A percentile compares a stretch with the other conserved stretches of the same genome.
Conservation (phyloP, 1,284 basidiomycete species). For the Mixia osmundae region DNA sequence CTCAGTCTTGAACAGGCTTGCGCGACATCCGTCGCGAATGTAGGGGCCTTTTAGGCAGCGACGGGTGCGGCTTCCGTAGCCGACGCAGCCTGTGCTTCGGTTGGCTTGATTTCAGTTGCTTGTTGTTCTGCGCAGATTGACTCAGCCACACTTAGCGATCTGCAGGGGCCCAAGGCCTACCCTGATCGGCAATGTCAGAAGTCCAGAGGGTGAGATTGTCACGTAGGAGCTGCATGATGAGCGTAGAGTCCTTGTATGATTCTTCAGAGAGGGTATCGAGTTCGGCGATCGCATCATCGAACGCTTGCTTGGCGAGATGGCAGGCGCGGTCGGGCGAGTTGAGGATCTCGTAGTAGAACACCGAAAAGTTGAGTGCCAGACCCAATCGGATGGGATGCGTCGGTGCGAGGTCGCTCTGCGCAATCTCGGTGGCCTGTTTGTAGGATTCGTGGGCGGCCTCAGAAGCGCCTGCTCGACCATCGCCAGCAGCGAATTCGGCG, state of each 20-base stretch:
- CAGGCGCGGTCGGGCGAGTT: slow-evolving; percentile 27
- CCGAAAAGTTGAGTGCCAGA: slow-evolving; percentile 28
- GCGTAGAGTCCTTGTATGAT: slow-evolving; percentile 27
- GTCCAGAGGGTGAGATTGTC: slow-evolving; percentile 27
- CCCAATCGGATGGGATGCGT: slow-evolving; percentile 20
- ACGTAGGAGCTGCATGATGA: slow-evolving; percentile 26
- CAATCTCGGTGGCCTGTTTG: slow-evolving; percentile 10
- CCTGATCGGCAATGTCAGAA: slow-evolving; percentile 16
- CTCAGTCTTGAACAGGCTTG: too few relatives aligned
- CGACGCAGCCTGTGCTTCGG: too few relatives aligned
- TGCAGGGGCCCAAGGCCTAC: too few relatives aligned
- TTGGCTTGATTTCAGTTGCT: too few relatives aligned
- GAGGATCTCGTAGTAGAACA: slow-evolving; percentile 30
- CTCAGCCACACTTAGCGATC: too few relatives aligned
- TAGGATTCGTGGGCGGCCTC: slow-evolving; percentile 24
- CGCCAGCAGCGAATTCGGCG: slow-evolving; percentile 27
- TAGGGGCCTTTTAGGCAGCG: too few relatives aligned
- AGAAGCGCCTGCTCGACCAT: slow-evolving; percentile 24
- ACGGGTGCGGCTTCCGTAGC: too few relatives aligned
- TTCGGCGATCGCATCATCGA: slow-evolving; percentile 29
- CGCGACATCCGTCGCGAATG: too few relatives aligned
- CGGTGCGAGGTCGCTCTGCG: slow-evolving; percentile 9
- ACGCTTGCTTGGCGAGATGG: slow-evolving; percentile 26
- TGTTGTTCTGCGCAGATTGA: too few relatives aligned
- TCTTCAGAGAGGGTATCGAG: slow-evolving; percentile 28